Evolutionary conservation across 169 alveolate species (phyloP).

Genomic region (Cryptosporidium muris): DNA sequence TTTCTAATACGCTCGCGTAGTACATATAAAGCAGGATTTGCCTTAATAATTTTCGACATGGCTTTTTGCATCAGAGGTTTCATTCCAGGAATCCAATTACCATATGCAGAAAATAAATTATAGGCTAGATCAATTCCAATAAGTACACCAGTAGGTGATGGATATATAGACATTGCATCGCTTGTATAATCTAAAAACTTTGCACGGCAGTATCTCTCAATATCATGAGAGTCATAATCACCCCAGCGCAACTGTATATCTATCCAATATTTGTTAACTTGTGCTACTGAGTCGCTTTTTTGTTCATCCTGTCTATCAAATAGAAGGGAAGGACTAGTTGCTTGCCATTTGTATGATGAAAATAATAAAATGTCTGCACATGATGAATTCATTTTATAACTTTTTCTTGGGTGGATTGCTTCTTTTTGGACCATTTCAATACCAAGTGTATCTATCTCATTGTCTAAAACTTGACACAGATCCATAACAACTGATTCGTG

Average conservation of each 20-base stretch:
- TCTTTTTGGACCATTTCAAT: conserved; percentile 99
- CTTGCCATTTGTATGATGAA: conserved; percentile 98
- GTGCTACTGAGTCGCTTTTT: conserved; percentile 80
- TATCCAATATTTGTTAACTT: conserved; percentile 93
- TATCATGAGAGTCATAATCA: conserved; percentile 99
- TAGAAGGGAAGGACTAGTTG: conserved; percentile 95
- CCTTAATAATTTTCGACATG: conserved; percentile 98
- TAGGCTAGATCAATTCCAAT: conserved; percentile 99
- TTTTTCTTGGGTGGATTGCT: conserved; percentile 99
- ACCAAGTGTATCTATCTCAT: conserved; percentile 96
- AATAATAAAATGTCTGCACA: conserved; percentile 99
- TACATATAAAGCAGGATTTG: conserved; percentile 99
- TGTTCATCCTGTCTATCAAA: conserved; percentile 92
- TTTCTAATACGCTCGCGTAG: conserved; percentile 99
- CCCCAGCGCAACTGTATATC: conserved; percentile 99
- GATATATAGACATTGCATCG: conserved; percentile 98
- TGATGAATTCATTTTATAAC: conserved; percentile 99
- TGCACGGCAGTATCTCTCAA: conserved; percentile 99
- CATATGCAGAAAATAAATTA: conserved; percentile 98
- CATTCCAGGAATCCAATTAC: conserved; percentile 98
- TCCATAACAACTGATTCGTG: conserved; percentile 99
- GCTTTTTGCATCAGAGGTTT: conserved; percentile 95
- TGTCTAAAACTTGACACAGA: conserved; percentile 98
- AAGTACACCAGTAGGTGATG: conserved; percentile 98
- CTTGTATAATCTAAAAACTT: conserved; percentile 99